These are phyloP conservation scores for Hypholoma fasciculare DNA, from an alignment of 768 basidiomycete genomes.

Conservation along the genomic window DNA sequence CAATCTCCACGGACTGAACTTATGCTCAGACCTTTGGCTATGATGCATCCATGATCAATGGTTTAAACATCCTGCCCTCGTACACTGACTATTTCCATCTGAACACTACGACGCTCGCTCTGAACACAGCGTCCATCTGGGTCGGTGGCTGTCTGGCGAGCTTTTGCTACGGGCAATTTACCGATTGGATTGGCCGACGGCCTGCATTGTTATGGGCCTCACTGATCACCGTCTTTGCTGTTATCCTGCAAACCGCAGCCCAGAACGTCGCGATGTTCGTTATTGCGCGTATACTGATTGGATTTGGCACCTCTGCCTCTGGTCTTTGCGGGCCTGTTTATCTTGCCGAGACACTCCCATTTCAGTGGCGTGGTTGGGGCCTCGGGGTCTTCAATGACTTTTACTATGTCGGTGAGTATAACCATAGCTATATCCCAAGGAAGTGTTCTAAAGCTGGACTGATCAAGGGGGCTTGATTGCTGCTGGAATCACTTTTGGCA, in stretches of 20 bases:
- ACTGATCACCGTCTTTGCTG: slow-evolving; percentile 13
- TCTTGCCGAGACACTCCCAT: slow-evolving; percentile 14
- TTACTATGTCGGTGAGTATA: slow-evolving; percentile 14
- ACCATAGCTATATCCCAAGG: background rate
- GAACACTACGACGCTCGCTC: slow-evolving; percentile 10
- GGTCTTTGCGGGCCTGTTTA: slow-evolving; percentile 14
- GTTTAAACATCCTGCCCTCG: slow-evolving; percentile 16
- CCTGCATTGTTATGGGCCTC: slow-evolving; percentile 15
- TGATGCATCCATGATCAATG: slow-evolving; percentile 19
- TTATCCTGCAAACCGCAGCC: slow-evolving; percentile 14
- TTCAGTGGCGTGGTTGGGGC: slow-evolving; percentile 15
- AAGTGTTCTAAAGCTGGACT: background rate
- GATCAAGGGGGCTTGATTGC: slow-evolving; percentile 5
- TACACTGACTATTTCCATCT: slow-evolving; percentile 17
- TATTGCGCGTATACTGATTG: slow-evolving; percentile 13
- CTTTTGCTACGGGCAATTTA: slow-evolving; percentile 11
- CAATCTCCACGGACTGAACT: background rate
- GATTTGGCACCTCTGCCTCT: slow-evolving; percentile 16
- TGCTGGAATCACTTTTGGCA: slow-evolving; percentile 24
- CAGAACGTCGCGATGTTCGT: slow-evolving; percentile 19
- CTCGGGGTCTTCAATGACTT: slow-evolving; percentile 16
- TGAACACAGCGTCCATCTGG: slow-evolving; percentile 19
- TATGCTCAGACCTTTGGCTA: slow-evolving; percentile 15
- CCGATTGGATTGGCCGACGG: slow-evolving; percentile 12
- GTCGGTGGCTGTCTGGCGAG: slow-evolving; percentile 15